Base-by-base conservation (phyloP, 2,329 filamentous ascomycete genomes). In the Ophiostoma tasmaniense region DNA sequence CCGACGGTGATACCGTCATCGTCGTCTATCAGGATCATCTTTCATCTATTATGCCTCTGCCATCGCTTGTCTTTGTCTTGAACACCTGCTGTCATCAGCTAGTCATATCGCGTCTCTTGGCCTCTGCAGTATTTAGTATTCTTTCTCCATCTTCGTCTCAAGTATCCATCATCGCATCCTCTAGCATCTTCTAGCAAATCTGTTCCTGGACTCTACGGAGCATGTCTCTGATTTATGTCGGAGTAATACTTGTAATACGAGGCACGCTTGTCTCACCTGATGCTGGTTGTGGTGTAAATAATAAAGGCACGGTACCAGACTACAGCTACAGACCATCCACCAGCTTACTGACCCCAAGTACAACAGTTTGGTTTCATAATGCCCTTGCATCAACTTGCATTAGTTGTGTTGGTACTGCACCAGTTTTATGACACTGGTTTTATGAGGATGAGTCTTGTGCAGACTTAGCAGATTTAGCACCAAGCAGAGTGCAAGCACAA, bases 321-420 rank as follows among this genome's bases (percentile, higher is more conserved):
- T 45, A 17, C 42, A 42, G 2, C 17, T 17, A 42, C 6, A 42
- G n/a, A n/a, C 30, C 3, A 6, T 3, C 33, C 8, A 33, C 33
- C 33, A 33, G 33, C 33, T 33, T 33, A 33, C 33, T 33, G 3
- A 2, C 3, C 5, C 33, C 33, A 33, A 33, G 33, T n/a, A 45
- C 42, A 45, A 45, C 42, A 45, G 42, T 25, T 17, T 61, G 55
- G 55, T 30, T 61, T 61, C 55, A 61, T 61, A 33, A 28, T 61
- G 55, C 55, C 55, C 55, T 61, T 61, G 25, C 55, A 33, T 61
- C 55, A 61, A 5, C 55, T 55, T 55, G 50, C 50, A 55, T 55
- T 55, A 25, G 50, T 22, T 55, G 17, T 55, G 50, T 55, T 55
- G 22, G n/a, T 22, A 55, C 11, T 25, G 50, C 50, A 55, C 50